Conservation (phyloP, 441 rosid species). For the Croton laevigatus region DNA sequence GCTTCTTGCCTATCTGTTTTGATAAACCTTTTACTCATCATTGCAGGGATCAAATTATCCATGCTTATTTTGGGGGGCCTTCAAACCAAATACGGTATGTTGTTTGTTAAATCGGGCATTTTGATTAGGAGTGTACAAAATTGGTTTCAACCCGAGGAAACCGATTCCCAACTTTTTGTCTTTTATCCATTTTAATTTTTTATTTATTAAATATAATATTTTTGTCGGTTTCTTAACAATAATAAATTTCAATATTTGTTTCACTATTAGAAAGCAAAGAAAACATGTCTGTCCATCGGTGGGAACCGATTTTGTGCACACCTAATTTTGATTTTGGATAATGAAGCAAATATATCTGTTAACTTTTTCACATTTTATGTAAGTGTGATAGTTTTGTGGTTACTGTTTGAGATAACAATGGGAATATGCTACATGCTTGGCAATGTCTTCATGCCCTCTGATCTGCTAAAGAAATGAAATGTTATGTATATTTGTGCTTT, state of each 20-base stretch:
- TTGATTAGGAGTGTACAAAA: too few species aligned
- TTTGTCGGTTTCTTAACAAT: too few species aligned
- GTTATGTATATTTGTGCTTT: not conserved
- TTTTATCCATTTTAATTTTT: too few species aligned
- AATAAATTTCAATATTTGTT: too few species aligned
- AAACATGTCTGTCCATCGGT: too few species aligned
- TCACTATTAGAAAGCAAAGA: too few species aligned
- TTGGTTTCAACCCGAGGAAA: too few species aligned
- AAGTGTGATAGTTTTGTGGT: slow-evolving; percentile 2
- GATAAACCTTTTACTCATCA: slow-evolving; percentile 12
- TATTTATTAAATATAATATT: too few species aligned
- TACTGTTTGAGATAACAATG: slow-evolving; percentile 5
- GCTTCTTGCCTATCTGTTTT: not conserved
- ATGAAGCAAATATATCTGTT: not conserved
- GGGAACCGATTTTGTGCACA: too few species aligned
- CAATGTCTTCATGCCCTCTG: slow-evolving; percentile 1
- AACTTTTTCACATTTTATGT: not conserved
- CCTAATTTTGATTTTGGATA: slow-evolving; percentile 1
- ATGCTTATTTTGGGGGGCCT: slow-evolving; percentile 86
- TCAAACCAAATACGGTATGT: slow-evolving; percentile 61
- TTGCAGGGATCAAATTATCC: slow-evolving; percentile 87
- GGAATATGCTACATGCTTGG: not conserved
- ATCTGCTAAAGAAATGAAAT: not conserved
- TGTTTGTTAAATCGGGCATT: not conserved
- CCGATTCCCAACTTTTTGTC: too few species aligned